These are phyloP conservation scores for Starmerella scarabaei DNA, from an alignment of 805 yeast species.

Conservation along the genomic window DNA sequence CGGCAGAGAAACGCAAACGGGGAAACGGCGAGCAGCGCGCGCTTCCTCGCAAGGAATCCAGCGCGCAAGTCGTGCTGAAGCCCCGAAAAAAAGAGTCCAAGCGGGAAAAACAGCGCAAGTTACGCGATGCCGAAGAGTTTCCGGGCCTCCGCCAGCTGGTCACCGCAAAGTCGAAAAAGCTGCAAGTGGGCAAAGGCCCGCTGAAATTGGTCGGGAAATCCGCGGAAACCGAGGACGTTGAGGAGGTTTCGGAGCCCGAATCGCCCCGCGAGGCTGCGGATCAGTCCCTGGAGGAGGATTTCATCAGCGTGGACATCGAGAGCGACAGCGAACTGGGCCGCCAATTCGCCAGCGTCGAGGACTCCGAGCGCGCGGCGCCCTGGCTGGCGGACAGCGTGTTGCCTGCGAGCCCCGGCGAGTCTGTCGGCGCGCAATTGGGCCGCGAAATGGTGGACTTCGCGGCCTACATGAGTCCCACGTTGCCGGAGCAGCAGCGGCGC, in stretches of 20 bases:
- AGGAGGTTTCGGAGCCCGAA: not conserved
- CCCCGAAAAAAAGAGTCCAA: too few relatives aligned
- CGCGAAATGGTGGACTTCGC: conserved; percentile 76
- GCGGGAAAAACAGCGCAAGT: conserved; percentile 1
- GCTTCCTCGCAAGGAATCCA: not conserved
- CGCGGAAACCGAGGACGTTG: not conserved
- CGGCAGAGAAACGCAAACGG: not conserved
- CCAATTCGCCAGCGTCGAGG: conserved; percentile 12
- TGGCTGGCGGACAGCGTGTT: not conserved
- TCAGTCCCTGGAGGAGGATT: not conserved
- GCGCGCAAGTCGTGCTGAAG: not conserved
- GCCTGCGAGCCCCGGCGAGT: not conserved
- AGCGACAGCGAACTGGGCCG: conserved; percentile 9
- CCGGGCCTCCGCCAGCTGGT: conserved; percentile 5
- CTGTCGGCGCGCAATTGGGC: conserved; percentile 69
- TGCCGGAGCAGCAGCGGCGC: conserved; percentile 54
- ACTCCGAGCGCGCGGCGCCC: not conserved
- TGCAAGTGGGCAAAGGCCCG: conserved; percentile 5
- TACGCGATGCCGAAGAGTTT: not conserved
- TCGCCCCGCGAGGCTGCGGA: not conserved
- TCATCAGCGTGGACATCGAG: conserved; percentile 11
- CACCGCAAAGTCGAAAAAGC: not conserved
- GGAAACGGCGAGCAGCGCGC: not conserved
- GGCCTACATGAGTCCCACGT: conserved; percentile 73
- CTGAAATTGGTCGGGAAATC: not conserved